Conservation (phyloP, 2,329 filamentous ascomycete species). For the Cercospora brassicicola region DNA sequence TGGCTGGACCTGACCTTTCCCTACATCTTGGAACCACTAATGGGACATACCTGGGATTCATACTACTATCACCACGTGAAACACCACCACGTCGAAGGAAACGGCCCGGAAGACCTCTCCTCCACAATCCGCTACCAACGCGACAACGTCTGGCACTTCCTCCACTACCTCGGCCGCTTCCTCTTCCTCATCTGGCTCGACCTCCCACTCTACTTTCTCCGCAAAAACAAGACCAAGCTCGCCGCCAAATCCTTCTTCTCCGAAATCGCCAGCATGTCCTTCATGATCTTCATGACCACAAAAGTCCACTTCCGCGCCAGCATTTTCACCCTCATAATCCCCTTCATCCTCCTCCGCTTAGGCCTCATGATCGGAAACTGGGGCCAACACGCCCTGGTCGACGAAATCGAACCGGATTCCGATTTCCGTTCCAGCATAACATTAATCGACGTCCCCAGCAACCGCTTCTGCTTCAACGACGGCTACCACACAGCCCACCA, state of each 20-base stretch:
- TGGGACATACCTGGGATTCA: conserved; percentile 82
- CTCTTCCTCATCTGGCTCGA: conserved; percentile 73
- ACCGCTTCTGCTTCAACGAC: conserved; percentile 80
- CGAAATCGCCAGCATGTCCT: conserved; percentile 60
- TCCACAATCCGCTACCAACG: conserved; percentile 76
- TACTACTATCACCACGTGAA: conserved; percentile 87
- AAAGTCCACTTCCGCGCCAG: conserved; percentile 57
- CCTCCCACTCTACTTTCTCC: conserved; percentile 70
- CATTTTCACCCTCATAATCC: conserved; percentile 65
- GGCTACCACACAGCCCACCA: conserved; percentile 82
- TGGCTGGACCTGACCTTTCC: conserved; percentile 67
- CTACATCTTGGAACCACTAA: conserved; percentile 71
- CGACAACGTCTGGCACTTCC: conserved; percentile 65
- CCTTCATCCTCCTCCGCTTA: conserved; percentile 64
- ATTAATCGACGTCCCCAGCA: conserved; percentile 74
- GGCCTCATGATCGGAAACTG: conserved; percentile 81
- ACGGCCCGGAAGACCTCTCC: conserved; percentile 73
- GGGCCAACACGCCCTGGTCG: conserved; percentile 81
- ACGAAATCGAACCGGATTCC: conserved; percentile 70
- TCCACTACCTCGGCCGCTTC: conserved; percentile 73
- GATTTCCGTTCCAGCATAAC: conserved; percentile 79
- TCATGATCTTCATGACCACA: conserved; percentile 54
- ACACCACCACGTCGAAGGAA: conserved; percentile 80
- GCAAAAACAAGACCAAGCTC: conserved; percentile 58
- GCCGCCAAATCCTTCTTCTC: conserved; percentile 60